These are phyloP conservation scores for Fusarium sp. DNA, from an alignment of 2,329 filamentous ascomycete species.

Conservation along the genomic window DNA sequence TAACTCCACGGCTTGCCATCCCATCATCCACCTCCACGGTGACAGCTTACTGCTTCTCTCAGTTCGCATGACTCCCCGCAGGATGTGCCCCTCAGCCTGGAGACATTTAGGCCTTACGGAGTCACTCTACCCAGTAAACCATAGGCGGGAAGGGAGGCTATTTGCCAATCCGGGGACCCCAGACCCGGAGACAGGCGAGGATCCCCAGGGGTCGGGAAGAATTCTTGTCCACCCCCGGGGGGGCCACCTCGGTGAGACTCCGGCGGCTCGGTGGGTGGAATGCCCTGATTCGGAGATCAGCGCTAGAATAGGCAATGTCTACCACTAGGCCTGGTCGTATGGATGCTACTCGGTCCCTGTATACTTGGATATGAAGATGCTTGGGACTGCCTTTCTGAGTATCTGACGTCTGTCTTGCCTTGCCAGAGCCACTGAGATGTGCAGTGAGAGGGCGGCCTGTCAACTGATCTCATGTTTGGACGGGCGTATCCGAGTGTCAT, in stretches of 20 bases:
- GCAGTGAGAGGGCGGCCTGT: neutral
- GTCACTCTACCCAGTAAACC: no score
- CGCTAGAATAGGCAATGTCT: conserved; percentile 22
- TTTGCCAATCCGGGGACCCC: conserved; percentile 40
- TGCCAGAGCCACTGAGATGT: neutral
- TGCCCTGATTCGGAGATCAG: conserved; percentile 6
- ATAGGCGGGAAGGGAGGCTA: neutral
- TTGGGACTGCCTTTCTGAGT: neutral
- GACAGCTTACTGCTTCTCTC: neutral
- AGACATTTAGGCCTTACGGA: neutral
- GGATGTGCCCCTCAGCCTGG: conserved; percentile 1
- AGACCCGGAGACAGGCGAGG: conserved; percentile 20
- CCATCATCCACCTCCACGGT: neutral
- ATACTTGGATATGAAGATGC: neutral
- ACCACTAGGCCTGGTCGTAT: neutral
- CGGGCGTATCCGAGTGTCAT: neutral
- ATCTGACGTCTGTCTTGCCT: neutral
- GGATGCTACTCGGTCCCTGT: conserved; percentile 1
- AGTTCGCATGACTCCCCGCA: conserved; percentile 3
- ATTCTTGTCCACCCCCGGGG: neutral
- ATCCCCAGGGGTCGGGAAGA: neutral
- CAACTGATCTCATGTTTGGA: neutral
- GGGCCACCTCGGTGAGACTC: conserved; percentile 17
- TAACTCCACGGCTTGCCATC: neutral
- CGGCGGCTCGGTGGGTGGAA: conserved; percentile 21